Percentiles rank a stretch among this genome's conserved stretches.
Evolutionary conservation across 164 flowering plant genomes (phyloP).

Genomic region (Stephania cephalantha): DNA sequence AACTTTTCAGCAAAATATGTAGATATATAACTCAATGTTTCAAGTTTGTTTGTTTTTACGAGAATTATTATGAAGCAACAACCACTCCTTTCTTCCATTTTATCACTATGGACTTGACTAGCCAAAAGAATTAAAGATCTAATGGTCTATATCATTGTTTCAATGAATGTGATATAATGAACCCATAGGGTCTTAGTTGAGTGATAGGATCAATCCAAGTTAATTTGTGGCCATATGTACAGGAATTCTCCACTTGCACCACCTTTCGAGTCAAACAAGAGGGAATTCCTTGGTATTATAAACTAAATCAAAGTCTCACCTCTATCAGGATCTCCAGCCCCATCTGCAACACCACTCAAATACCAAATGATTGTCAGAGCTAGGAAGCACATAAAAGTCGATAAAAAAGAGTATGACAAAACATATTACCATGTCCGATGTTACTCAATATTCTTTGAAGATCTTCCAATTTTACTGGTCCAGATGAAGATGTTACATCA

Average conservation of each 20-base stretch:
- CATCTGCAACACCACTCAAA: conserved; percentile 34
- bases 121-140: too few species aligned
- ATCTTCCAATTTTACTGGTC: conserved; percentile 80
- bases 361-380: conserved; percentile 9
- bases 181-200: neutral
- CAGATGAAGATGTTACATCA: conserved; percentile 71
- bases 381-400: conserved; percentile 1
- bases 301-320: conserved; percentile 30
- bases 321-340: conserved; percentile 59
- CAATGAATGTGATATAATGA: neutral
- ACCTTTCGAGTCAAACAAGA: neutral
- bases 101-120: too few species aligned
- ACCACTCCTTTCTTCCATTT: too few species aligned
- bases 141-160: neutral
- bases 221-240: neutral
- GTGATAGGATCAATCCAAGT: neutral
- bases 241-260: neutral
- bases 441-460: conserved; percentile 82
- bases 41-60: neutral
- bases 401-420: neutral
- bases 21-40: too few species aligned
- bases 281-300: neutral
- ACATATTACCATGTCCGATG: conserved; percentile 58
- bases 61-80: too few species aligned
- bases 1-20: too few species aligned